Percentiles rank a stretch among this genome's conserved stretches.
Evolutionary conservation across 2,329 filamentous ascomycete genomes (phyloP).

Genomic region (Clonostachys rhizophaga): DNA sequence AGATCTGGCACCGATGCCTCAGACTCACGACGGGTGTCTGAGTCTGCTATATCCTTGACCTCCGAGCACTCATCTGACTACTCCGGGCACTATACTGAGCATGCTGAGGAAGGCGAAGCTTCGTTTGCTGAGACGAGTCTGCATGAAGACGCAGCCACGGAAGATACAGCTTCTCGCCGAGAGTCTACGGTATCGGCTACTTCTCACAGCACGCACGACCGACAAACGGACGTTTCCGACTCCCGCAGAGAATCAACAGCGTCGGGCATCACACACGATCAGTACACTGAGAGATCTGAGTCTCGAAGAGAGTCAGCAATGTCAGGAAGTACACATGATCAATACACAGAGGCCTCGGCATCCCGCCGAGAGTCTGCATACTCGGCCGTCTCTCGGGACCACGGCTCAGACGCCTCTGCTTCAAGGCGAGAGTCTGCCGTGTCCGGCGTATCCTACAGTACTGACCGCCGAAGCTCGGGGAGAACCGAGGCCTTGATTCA

Average conservation of each 20-base stretch:
- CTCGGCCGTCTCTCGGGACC: neutral
- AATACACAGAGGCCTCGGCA: constrained; percentile 1
- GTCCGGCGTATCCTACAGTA: constrained; percentile 11
- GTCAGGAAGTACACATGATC: neutral
- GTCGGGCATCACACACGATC: neutral
- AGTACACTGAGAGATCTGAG: neutral
- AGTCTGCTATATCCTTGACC: neutral
- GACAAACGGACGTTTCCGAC: neutral
- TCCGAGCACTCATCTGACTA: no score
- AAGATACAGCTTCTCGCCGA: neutral
- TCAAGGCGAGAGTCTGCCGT: constrained; percentile 10
- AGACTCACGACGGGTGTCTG: no score
- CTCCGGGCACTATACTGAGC: no score
- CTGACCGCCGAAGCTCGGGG: constrained; percentile 30
- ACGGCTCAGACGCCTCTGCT: neutral
- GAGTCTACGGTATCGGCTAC: neutral
- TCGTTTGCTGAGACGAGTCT: neutral
- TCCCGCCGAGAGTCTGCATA: constrained; percentile 3
- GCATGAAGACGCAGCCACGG: neutral
- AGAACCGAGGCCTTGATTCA: constrained; percentile 49
- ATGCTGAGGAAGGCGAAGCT: no score
- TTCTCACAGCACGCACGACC: neutral
- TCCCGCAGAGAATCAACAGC: neutral
- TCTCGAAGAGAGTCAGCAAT: neutral
- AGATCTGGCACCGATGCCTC: no score